Conservation (phyloP, 371 early-diverging fungal species). For the Mucor circinelloides region DNA sequence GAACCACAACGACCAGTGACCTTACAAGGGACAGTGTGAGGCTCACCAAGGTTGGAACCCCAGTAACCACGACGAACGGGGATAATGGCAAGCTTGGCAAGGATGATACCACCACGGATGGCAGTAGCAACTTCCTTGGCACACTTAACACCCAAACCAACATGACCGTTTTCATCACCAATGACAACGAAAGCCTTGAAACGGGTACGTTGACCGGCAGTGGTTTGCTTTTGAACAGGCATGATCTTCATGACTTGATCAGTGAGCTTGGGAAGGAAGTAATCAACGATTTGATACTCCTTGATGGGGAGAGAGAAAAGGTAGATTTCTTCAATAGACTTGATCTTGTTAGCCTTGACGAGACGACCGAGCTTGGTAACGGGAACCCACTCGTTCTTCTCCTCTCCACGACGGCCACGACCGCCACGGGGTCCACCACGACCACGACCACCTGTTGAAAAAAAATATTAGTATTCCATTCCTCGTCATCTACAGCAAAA, state of each 20-base stretch:
- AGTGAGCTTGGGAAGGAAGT: constrained; percentile 96
- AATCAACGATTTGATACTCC: constrained; percentile 99
- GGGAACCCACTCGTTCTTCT: constrained; percentile 85
- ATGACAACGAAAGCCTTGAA: constrained; percentile 99
- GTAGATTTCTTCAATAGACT: constrained; percentile 96
- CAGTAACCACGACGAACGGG: constrained; percentile 99
- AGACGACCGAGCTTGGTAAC: constrained; percentile 85
- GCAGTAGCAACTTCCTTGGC: constrained; percentile 99
- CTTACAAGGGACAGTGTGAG: constrained; percentile 99
- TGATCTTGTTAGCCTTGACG: constrained; percentile 92
- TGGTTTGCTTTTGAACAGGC: constrained; percentile 99
- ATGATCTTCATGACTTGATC: constrained; percentile 99
- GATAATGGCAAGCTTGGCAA: constrained; percentile 98
- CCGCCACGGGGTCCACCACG: constrained; percentile 69
- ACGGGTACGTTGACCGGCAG: constrained; percentile 99
- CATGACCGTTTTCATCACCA: constrained; percentile 98
- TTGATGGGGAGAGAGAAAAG: constrained; percentile 98
- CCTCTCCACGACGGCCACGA: constrained; percentile 87
- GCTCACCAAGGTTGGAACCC: constrained; percentile 96
- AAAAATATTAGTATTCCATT: background rate
- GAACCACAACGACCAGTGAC: constrained; percentile 99
- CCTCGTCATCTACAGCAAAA: background rate
- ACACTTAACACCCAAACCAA: constrained; percentile 99
- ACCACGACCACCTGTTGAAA: constrained; percentile 38
- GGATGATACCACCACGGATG: constrained; percentile 98